Evolutionary conservation across 352 stramenopile species (phyloP).

Genomic region (Phytophthora citricola): DNA sequence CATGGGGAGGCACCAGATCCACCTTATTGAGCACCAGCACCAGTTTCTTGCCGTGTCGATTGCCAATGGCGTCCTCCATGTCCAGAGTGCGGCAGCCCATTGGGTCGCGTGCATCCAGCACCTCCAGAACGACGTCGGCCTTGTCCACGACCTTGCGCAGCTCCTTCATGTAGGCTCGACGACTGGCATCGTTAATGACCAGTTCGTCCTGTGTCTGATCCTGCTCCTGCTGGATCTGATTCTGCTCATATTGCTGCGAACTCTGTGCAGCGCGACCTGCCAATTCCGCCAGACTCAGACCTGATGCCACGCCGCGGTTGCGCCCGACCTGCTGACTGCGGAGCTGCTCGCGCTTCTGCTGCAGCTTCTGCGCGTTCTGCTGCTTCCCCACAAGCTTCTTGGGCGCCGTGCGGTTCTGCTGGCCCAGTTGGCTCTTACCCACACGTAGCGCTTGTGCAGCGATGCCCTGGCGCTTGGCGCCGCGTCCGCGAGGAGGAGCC

Average conservation of each 20-base stretch:
- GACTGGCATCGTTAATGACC: constrained; percentile 86
- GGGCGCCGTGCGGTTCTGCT: constrained; percentile 28
- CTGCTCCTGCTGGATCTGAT: constrained; percentile 31
- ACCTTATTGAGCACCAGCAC: constrained; percentile 99
- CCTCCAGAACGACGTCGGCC: constrained; percentile 97
- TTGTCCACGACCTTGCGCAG: constrained; percentile 97
- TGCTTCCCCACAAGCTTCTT: constrained; percentile 57
- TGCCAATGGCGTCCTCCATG: constrained; percentile 95
- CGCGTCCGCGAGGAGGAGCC: constrained; percentile 23
- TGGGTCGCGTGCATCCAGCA: constrained; percentile 98
- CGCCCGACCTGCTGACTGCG: constrained; percentile 52
- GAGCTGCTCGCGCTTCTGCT: constrained; percentile 74
- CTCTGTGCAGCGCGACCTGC: constrained; percentile 52
- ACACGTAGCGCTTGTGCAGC: constrained; percentile 30
- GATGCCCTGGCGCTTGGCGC: constrained; percentile 40
- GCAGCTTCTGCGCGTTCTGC: constrained; percentile 53
- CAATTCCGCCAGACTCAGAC: constrained; percentile 61
- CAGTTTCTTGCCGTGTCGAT: constrained; percentile 95
- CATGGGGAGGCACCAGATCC: constrained; percentile 97
- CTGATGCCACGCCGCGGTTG: constrained; percentile 46
- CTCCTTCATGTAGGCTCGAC: constrained; percentile 95
- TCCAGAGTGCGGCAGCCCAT: constrained; percentile 93
- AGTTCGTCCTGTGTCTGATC: constrained; percentile 35
- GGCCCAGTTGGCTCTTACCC: constrained; percentile 28
- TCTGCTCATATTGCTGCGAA: constrained; percentile 49